These are phyloP conservation scores for Metschnikowia kofuensis DNA, from an alignment of 805 yeast genomes.

Conservation along the genomic window DNA sequence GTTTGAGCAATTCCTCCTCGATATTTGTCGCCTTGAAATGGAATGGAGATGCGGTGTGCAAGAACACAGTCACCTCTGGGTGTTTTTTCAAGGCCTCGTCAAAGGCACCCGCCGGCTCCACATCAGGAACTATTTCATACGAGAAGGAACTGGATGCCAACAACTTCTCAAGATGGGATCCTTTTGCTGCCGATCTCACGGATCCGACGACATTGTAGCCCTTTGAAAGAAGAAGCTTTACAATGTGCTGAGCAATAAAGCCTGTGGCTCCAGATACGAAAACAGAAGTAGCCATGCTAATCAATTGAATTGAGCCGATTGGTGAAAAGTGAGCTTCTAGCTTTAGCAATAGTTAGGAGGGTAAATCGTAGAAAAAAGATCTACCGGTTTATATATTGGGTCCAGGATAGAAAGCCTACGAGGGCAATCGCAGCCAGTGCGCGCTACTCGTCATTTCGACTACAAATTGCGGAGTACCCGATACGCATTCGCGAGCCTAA, in stretches of 20 bases:
- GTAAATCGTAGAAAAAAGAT: too few relatives aligned
- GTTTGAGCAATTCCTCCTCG: conserved; percentile 36
- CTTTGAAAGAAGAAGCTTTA: neutral
- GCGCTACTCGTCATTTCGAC: neutral
- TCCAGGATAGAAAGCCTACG: neutral
- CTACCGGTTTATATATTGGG: too few relatives aligned
- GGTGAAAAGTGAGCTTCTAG: too few relatives aligned
- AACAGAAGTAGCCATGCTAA: conserved; percentile 7
- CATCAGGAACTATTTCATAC: conserved; percentile 49
- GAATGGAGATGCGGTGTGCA: conserved; percentile 64
- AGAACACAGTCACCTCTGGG: conserved; percentile 40
- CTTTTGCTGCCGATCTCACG: conserved; percentile 24
- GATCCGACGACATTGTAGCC: conserved; percentile 6
- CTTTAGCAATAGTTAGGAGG: too few relatives aligned
- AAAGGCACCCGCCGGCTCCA: conserved; percentile 43
- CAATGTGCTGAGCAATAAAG: neutral
- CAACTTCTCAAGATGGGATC: conserved; percentile 21
- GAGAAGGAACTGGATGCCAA: conserved; percentile 31
- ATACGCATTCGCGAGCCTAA: neutral
- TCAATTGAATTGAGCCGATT: neutral
- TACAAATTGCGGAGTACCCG: conserved; percentile 3
- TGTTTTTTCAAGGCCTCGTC: conserved; percentile 28
- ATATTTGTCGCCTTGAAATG: conserved; percentile 41
- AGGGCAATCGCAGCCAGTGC: neutral
- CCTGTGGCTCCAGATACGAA: neutral